phyloP scores from a whole-genome alignment of 2,329 filamentous ascomycete genomes.

The Lasiodiplodia hormozganensis region DNA sequence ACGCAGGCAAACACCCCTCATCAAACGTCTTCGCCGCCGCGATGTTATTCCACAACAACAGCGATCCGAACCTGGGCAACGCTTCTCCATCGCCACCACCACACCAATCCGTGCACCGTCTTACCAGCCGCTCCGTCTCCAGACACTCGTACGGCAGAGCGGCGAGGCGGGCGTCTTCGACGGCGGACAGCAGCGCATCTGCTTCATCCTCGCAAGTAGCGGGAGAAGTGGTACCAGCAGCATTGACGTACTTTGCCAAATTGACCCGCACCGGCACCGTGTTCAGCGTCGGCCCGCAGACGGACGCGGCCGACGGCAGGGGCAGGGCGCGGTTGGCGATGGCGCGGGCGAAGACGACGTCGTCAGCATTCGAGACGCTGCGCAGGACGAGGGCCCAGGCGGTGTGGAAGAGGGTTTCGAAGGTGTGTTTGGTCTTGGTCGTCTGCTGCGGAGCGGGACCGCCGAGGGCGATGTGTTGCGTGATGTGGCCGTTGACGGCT shows the following conservation, averaged over 20 bases:
- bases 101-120: slow-evolving; percentile 42
- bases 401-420: slow-evolving; percentile 66
- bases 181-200: slow-evolving; percentile 43
- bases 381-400: slow-evolving; percentile 71
- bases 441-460: slow-evolving; percentile 33
- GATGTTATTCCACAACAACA: slow-evolving; percentile 46
- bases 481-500: not conserved
- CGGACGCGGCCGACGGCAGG: slow-evolving; percentile 62
- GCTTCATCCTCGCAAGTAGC: too few relatives aligned
- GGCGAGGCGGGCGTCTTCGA: slow-evolving; percentile 45
- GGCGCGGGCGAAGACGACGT: slow-evolving; percentile 70
- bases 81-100: slow-evolving; percentile 13
- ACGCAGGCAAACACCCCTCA: slow-evolving; percentile 50
- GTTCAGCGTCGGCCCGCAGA: slow-evolving; percentile 71
- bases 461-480: slow-evolving; percentile 22
- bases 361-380: too few relatives aligned
- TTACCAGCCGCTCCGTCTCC: slow-evolving; percentile 43
- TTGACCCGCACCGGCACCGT: slow-evolving; percentile 68
- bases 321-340: slow-evolving; percentile 70
- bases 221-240: too few relatives aligned
- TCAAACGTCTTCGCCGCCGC: slow-evolving; percentile 60
- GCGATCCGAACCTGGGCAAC: slow-evolving; percentile 43
- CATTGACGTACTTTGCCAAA: slow-evolving; percentile 47
- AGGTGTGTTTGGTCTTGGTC: slow-evolving; percentile 41
- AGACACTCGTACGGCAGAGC: slow-evolving; percentile 47